A percentile compares a stretch with the other conserved stretches of the same genome.
These are phyloP conservation scores for Ziziphus jujuba DNA, from an alignment of 306 rosid genomes.

Conservation along the genomic window DNA sequence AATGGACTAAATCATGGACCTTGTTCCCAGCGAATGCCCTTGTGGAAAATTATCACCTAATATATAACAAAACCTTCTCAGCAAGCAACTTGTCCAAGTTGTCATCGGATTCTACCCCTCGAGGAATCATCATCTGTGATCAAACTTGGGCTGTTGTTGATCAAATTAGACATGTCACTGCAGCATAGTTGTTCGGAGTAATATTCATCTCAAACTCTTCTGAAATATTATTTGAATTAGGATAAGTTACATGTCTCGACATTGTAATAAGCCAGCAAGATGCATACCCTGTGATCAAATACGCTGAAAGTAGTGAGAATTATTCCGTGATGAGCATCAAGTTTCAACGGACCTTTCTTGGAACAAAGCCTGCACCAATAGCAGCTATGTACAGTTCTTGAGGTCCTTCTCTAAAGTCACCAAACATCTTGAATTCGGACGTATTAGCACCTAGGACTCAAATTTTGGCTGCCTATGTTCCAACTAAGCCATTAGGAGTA, in stretches of 20 bases:
- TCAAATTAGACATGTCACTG: neutral
- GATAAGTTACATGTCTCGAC: constrained; percentile 18
- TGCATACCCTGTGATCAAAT: constrained; percentile 27
- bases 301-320: neutral
- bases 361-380: constrained; percentile 36
- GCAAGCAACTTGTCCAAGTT: neutral
- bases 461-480: constrained; percentile 26
- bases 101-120: neutral
- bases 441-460: constrained; percentile 28
- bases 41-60: constrained; percentile 5
- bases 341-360: constrained; percentile 31
- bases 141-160: neutral
- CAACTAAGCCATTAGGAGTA: too few relatives aligned
- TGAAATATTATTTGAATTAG: too few relatives aligned
- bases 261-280: constrained; percentile 38
- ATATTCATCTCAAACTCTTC: constrained; percentile 10
- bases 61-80: constrained; percentile 24
- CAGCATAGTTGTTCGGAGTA: constrained; percentile 19
- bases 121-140: constrained; percentile 17
- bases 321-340: constrained; percentile 32
- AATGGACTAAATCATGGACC: constrained; percentile 22
- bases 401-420: constrained; percentile 36
- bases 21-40: constrained; percentile 22
- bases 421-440: constrained; percentile 21
- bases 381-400: constrained; percentile 33